Conservation (phyloP, 1,284 basidiomycete species). For the Rugosomyces carneus region DNA sequence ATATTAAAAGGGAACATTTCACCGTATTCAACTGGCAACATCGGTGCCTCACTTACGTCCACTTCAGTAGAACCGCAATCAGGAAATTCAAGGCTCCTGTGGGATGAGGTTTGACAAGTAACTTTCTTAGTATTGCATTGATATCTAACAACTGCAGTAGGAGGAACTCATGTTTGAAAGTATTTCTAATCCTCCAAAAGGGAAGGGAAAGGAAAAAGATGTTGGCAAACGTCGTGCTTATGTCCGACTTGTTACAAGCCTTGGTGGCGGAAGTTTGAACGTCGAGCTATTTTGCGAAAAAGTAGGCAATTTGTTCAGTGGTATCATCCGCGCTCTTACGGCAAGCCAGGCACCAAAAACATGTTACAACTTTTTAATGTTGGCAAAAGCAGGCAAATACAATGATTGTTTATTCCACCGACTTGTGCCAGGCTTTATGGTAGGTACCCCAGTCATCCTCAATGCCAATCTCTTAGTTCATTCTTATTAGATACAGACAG, state of each 20-base stretch:
- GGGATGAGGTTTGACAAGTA: conserved; percentile 66
- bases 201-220: conserved; percentile 89
- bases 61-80: conserved; percentile 84
- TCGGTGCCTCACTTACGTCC: conserved; percentile 90
- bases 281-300: conserved; percentile 90
- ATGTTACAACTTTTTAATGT: conserved; percentile 95
- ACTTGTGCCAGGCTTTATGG: conserved; percentile 96
- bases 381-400: conserved; percentile 87
- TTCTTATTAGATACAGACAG: conserved; percentile 75
- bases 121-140: not conserved
- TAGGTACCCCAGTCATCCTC: conserved; percentile 22
- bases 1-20: conserved; percentile 77
- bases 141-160: conserved; percentile 26
- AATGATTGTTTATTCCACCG: conserved; percentile 89
- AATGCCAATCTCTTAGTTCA: not conserved
- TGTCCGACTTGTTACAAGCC: conserved; percentile 85
- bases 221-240: conserved; percentile 85
- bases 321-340: not conserved
- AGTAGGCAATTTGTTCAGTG: conserved; percentile 29
- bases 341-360: conserved; percentile 82
- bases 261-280: conserved; percentile 83
- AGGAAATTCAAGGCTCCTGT: conserved; percentile 72
- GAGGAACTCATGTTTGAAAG: conserved; percentile 93
- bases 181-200: conserved; percentile 68
- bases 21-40: conserved; percentile 84